Conservation (phyloP, 352 stramenopile species). For the Pythium phragmitis region DNA sequence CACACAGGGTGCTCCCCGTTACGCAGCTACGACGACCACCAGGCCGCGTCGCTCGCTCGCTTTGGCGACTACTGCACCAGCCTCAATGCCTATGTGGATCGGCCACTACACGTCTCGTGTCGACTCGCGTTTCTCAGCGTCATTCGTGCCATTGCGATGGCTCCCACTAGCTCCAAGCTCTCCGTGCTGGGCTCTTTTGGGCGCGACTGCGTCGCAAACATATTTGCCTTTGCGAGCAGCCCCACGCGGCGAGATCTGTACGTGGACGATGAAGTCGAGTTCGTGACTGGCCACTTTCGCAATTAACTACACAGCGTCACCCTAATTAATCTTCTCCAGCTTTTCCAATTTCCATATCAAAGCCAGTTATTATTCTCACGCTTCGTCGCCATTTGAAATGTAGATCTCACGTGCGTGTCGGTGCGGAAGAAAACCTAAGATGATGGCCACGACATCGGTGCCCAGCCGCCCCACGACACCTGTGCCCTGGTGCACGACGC, state of each 20-base stretch:
- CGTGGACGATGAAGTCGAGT: constrained; percentile 5
- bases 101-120: not conserved
- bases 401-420: not conserved
- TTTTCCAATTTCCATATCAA: not conserved
- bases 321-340: not conserved
- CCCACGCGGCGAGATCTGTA: not conserved
- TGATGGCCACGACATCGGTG: not conserved
- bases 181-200: constrained; percentile 1
- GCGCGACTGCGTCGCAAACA: not conserved
- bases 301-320: not conserved
- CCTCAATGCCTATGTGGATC: not conserved
- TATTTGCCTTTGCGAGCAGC: not conserved
- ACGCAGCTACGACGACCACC: constrained; percentile 6
- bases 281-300: not conserved
- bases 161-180: not conserved
- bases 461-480: not conserved
- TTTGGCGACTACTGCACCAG: not conserved
- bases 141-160: not conserved
- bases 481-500: not conserved
- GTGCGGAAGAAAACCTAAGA: not conserved
- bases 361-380: not conserved
- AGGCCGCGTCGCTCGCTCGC: not conserved
- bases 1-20: constrained; percentile 6
- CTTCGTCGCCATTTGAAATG: not conserved
- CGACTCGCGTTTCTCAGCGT: constrained; percentile 8